Conservation (phyloP, 768 basidiomycete genomes). For the Rhodotorula diobovata region DNA sequence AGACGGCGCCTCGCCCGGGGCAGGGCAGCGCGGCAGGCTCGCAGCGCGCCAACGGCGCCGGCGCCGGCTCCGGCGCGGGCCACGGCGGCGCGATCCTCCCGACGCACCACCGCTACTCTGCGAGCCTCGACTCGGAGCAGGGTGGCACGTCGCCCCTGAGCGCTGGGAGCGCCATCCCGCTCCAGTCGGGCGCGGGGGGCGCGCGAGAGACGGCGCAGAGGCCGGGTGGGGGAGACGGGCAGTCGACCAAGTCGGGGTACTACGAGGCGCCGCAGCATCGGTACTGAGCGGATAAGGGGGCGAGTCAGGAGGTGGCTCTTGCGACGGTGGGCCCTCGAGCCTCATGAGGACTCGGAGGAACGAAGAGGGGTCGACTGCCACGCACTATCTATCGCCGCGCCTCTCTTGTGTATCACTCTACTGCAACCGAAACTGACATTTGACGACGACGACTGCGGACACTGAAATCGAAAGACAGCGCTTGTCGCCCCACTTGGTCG, state of each 20-base stretch:
- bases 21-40: neutral
- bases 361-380: no score
- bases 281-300: neutral
- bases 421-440: no score
- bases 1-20: neutral
- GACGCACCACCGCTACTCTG: neutral
- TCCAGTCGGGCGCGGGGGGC: neutral
- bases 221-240: neutral
- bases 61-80: no score
- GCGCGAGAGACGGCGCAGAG: neutral
- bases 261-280: neutral
- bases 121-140: neutral
- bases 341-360: neutral
- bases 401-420: neutral
- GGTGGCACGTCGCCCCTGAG: neutral
- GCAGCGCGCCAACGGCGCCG: neutral
- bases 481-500: no score
- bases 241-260: neutral
- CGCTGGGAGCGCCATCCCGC: neutral
- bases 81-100: neutral
- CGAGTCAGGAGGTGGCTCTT: neutral
- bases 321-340: no score
- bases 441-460: no score
- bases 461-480: no score
- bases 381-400: neutral